Conservation (phyloP, 371 early-diverging fungal species). For the Massospora cicadina region DNA sequence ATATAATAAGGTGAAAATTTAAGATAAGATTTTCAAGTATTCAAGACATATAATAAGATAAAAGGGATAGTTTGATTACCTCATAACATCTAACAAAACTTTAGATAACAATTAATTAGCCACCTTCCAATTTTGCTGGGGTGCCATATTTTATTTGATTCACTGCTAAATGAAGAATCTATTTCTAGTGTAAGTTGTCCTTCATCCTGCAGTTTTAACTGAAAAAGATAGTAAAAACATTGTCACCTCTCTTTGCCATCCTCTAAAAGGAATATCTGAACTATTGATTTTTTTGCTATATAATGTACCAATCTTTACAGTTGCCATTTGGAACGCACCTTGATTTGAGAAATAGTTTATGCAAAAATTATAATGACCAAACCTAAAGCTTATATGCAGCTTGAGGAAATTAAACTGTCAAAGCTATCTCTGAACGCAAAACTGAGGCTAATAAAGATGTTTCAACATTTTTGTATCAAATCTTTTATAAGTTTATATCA, state of each 20-base stretch:
- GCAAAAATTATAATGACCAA: conserved; percentile 37
- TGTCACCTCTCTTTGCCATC: conserved; percentile 32
- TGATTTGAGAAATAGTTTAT: conserved; percentile 16
- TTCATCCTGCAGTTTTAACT: conserved; percentile 40
- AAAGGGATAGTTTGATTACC: not conserved
- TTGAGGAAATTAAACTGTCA: conserved; percentile 36
- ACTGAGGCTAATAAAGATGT: conserved; percentile 30
- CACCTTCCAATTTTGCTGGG: conserved; percentile 10
- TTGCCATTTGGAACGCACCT: not conserved
- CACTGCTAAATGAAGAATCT: conserved; percentile 1
- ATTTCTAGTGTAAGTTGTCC: conserved; percentile 25
- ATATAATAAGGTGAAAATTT: too few relatives aligned
- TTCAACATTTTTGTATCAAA: conserved; percentile 21
- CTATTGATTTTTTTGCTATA: conserved; percentile 17
- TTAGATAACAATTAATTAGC: not conserved
- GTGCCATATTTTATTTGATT: not conserved
- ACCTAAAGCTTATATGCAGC: conserved; percentile 50
- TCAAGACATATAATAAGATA: too few relatives aligned
- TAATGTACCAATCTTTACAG: not conserved
- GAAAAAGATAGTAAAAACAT: conserved; percentile 28
- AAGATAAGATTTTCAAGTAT: too few relatives aligned
- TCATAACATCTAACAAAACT: not conserved
- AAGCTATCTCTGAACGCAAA: conserved; percentile 25
- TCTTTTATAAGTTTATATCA: too few relatives aligned
- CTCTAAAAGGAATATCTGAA: conserved; percentile 38